Evolutionary conservation across 2,329 filamentous ascomycete genomes (phyloP).

Genomic region (Microcyclospora tardicrescens): DNA sequence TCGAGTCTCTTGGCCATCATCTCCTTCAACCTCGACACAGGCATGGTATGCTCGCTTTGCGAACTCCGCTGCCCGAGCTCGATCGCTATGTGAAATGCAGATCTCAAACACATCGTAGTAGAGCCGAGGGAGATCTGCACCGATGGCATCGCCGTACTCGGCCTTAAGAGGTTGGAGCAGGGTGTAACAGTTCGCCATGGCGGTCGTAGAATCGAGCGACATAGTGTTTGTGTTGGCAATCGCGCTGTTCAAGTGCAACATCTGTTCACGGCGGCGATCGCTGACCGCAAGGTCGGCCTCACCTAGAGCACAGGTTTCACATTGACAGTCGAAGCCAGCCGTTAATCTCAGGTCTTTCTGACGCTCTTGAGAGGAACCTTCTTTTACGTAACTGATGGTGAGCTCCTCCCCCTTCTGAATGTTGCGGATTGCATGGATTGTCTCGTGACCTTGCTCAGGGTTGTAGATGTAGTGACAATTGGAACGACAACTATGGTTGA

Average conservation of each 20-base stretch:
- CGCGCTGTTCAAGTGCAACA: slow-evolving; percentile 12
- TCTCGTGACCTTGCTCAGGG: slow-evolving; percentile 9
- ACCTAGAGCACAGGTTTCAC: slow-evolving; percentile 26
- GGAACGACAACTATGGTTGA: slow-evolving; percentile 28
- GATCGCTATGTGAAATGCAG: slow-evolving; percentile 13
- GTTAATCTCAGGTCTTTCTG: slow-evolving; percentile 8
- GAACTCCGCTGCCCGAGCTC: slow-evolving; percentile 9
- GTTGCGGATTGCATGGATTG: slow-evolving; percentile 23
- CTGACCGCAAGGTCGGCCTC: slow-evolving; percentile 19
- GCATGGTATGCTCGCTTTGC: slow-evolving; percentile 3
- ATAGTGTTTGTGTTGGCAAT: slow-evolving; percentile 14
- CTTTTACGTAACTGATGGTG: slow-evolving; percentile 23
- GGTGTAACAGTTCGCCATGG: slow-evolving; percentile 9
- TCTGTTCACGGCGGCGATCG: slow-evolving; percentile 12
- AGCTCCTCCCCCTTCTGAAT: slow-evolving; percentile 26
- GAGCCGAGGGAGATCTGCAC: slow-evolving; percentile 11
- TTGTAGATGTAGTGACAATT: slow-evolving; percentile 28
- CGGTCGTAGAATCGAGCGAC: slow-evolving; percentile 7
- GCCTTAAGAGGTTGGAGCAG: slow-evolving; percentile 6
- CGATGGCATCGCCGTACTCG: slow-evolving; percentile 8
- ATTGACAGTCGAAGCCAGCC: slow-evolving; percentile 26
- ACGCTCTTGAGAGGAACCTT: slow-evolving; percentile 9
- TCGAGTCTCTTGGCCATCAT: too few species aligned
- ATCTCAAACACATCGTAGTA: slow-evolving; percentile 18
- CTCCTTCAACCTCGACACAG: too few species aligned